Percentiles rank a stretch among this genome's conserved stretches.
Conservation (phyloP, 192 early-diverging fungal genomes). For the Ambispora gerdemannii region DNA sequence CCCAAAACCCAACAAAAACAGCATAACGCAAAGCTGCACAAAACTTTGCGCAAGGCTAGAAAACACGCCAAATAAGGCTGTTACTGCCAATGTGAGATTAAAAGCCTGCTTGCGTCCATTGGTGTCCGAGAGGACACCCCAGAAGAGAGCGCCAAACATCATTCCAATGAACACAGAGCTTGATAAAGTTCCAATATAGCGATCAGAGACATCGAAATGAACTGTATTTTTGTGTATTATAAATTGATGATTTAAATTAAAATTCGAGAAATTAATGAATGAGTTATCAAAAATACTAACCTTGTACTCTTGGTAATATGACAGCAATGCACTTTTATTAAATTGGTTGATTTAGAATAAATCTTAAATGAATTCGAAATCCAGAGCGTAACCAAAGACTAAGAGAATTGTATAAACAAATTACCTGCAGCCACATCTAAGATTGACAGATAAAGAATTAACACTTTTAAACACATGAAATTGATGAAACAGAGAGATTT, state of each 20-base stretch:
- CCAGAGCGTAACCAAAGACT: not conserved
- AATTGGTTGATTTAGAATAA: not conserved
- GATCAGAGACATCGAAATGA: slow-evolving; percentile 65
- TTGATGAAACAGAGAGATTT: slow-evolving; percentile 26
- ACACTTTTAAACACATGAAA: not conserved
- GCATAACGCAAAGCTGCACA: slow-evolving; percentile 53
- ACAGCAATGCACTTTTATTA: slow-evolving; percentile 59
- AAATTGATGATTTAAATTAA: not conserved
- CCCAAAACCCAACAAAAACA: slow-evolving; percentile 73
- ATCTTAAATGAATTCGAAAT: not conserved
- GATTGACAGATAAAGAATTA: not conserved
- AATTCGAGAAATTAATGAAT: not conserved
- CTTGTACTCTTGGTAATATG: slow-evolving; percentile 72
- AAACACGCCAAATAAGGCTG: slow-evolving; percentile 67
- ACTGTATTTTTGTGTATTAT: slow-evolving; percentile 32
- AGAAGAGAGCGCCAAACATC: slow-evolving; percentile 79
- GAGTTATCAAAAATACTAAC: slow-evolving; percentile 34
- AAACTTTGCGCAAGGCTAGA: slow-evolving; percentile 67
- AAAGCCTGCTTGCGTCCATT: slow-evolving; percentile 75
- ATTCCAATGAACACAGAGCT: slow-evolving; percentile 73
- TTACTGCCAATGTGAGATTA: slow-evolving; percentile 69
- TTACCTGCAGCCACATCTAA: slow-evolving; percentile 63
- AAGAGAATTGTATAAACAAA: not conserved
- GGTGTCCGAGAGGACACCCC: slow-evolving; percentile 73
- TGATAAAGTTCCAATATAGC: slow-evolving; percentile 63